phyloP scores from a whole-genome alignment of 2,329 filamentous ascomycete species.

The Aspergillus aculeatus region DNA sequence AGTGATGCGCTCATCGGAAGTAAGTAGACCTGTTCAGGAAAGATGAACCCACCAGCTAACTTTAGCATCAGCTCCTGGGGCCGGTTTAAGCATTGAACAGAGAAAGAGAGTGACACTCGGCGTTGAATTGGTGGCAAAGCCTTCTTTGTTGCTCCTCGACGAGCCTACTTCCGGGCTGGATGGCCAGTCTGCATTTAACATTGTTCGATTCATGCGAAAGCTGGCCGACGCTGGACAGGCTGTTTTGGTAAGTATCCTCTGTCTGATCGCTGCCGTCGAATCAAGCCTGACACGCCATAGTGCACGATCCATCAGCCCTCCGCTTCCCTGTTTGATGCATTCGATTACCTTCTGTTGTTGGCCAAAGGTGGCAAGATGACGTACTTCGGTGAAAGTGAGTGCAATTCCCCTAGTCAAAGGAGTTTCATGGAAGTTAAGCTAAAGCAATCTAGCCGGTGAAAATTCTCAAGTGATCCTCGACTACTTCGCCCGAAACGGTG shows the following conservation, averaged over 20 bases:
- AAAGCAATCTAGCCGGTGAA: conserved; percentile 20
- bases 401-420: too few species aligned
- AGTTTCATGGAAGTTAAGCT: too few species aligned
- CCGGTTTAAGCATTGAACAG: conserved; percentile 64
- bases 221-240: conserved; percentile 66
- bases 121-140: conserved; percentile 60
- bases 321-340: conserved; percentile 64
- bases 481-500: conserved; percentile 56
- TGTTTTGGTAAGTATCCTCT: conserved; percentile 44
- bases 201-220: conserved; percentile 64
- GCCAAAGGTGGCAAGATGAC: conserved; percentile 65
- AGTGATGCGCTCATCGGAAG: conserved; percentile 62
- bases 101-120: conserved; percentile 63
- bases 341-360: conserved; percentile 64
- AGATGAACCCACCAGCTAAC: too few species aligned
- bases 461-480: conserved; percentile 41
- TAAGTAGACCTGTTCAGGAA: too few species aligned
- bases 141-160: conserved; percentile 61
- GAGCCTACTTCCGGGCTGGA: conserved; percentile 65
- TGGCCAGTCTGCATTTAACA: conserved; percentile 59
- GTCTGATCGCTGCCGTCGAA: too few species aligned
- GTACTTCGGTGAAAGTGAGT: conserved; percentile 59
- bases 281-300: too few species aligned
- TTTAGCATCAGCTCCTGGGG: conserved; percentile 40
- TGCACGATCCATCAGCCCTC: conserved; percentile 69